Evolutionary conservation across 164 flowering plant species (phyloP), one percentile per base, ranked within the genome.

Genomic region (Vitis rupestris): DNA sequence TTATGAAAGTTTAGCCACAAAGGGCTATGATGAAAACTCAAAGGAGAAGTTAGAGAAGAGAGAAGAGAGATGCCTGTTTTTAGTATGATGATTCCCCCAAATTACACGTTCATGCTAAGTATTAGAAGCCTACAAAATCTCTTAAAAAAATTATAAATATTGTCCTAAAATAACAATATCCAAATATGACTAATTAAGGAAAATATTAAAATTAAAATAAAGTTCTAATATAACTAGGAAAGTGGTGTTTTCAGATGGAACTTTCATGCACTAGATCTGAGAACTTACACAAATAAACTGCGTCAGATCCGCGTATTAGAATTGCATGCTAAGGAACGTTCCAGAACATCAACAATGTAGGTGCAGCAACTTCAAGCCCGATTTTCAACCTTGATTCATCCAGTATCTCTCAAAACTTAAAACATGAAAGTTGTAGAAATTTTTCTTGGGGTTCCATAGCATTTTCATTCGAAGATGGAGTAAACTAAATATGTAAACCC

Each of bases 291-390:
- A 15, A 5, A 37, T 44, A 15, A 61, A 2, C 1, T 1, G 1
- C 1, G 23, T 19, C 23, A 1, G 23, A 23, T 23, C 50, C 10
- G 0, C 10, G 15, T 53, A 29, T 66, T 66, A 15, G 60, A 66
- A 66, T 66, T 66, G 60, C 69, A 67, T 7, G 65, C 30, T 63
- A 63, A 63, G 65, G 65, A 48, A 63, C 31, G 54, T 63, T 63
- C 65, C 54, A 48, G 30, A 44, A 47, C 37, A 13, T 48, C 54
- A 16, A 10, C 54, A 63, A 4, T 63, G 65, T 10, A 63, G 65
- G 65, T n/a, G 52, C 30, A 48, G 54, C 65, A 63, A 63, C 65
- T 63, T 63, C 53, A 63, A 63, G 53, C 65, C 30, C 54, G 14
- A 48, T 23, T 63, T 16, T 63, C 29, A 54, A 63, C 65, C 54